A percentile compares a stretch with the other conserved stretches of the same genome.
Evolutionary conservation across 352 stramenopile species (phyloP).

Genomic region (Phytophthora agathidicida): DNA sequence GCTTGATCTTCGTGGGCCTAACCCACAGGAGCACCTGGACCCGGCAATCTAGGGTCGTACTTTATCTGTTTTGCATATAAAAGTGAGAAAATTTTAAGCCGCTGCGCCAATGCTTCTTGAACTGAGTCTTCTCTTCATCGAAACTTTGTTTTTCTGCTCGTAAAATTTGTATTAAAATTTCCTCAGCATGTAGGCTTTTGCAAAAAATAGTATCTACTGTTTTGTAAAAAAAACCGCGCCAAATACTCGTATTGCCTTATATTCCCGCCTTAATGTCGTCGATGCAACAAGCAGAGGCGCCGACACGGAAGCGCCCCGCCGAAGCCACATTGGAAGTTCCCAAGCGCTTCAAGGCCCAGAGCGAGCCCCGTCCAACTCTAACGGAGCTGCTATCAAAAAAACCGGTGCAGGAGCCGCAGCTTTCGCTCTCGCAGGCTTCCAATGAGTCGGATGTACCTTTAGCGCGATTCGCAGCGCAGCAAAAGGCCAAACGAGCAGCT

Average conservation of each 20-base stretch:
- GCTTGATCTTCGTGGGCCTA: too few relatives aligned
- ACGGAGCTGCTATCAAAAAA: conserved; percentile 32
- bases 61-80: too few relatives aligned
- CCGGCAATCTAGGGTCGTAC: too few relatives aligned
- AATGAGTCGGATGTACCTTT: conserved; percentile 28
- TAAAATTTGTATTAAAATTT: too few relatives aligned
- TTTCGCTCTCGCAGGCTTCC: conserved; percentile 19
- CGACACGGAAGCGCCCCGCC: conserved; percentile 26
- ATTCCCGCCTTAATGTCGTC: conserved; percentile 22
- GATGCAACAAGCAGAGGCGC: conserved; percentile 14
- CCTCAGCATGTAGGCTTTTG: too few relatives aligned
- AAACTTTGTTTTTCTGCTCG: too few relatives aligned
- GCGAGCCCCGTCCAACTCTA: conserved; percentile 12
- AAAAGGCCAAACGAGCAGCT: conserved; percentile 21
- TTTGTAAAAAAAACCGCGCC: conserved; percentile 1
- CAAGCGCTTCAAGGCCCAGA: conserved; percentile 27
- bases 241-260: not conserved
- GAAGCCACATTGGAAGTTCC: not conserved
- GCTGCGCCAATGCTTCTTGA: too few relatives aligned
- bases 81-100: too few relatives aligned
- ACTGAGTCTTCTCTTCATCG: too few relatives aligned
- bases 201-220: too few relatives aligned
- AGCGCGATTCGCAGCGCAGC: conserved; percentile 11
- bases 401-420: conserved; percentile 11
- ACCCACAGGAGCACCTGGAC: too few relatives aligned